These are phyloP conservation scores for Lunularia cruciata DNA, from an alignment of 225 moss, liverwort and hornwort genomes.

Conservation along the genomic window DNA sequence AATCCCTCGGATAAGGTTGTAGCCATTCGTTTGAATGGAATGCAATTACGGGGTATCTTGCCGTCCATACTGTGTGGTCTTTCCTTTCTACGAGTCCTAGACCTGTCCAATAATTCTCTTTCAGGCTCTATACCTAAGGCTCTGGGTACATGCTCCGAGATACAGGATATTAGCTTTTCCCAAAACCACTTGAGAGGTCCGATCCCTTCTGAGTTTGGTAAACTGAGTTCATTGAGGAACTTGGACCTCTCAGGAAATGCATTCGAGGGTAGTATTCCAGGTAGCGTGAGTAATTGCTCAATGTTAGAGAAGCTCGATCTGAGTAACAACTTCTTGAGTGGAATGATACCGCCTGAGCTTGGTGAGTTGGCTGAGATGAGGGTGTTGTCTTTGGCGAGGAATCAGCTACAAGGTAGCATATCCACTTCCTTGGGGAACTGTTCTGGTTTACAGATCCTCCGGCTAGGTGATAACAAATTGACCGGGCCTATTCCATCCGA, in stretches of 20 bases:
- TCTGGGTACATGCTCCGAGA: too few species aligned
- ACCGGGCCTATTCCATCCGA: not conserved
- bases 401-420: not conserved
- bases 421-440: not conserved
- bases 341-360: too few species aligned
- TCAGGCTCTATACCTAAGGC: too few species aligned
- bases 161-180: too few species aligned
- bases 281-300: too few species aligned
- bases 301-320: too few species aligned
- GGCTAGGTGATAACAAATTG: not conserved
- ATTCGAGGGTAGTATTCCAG: too few species aligned
- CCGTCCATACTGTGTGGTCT: conserved; percentile 31
- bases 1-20: conserved; percentile 5
- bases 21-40: too few species aligned
- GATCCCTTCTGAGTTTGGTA: not conserved
- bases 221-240: not conserved
- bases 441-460: not conserved
- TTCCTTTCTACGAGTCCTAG: conserved; percentile 15
- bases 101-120: conserved; percentile 29
- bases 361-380: too few species aligned
- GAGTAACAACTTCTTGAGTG: too few species aligned
- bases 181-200: not conserved
- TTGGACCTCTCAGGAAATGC: not conserved
- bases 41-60: too few species aligned
- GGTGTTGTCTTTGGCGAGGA: not conserved